Evolutionary conservation across 192 early-diverging fungal species (phyloP).

Genomic region (Funneliformis geosporum): DNA sequence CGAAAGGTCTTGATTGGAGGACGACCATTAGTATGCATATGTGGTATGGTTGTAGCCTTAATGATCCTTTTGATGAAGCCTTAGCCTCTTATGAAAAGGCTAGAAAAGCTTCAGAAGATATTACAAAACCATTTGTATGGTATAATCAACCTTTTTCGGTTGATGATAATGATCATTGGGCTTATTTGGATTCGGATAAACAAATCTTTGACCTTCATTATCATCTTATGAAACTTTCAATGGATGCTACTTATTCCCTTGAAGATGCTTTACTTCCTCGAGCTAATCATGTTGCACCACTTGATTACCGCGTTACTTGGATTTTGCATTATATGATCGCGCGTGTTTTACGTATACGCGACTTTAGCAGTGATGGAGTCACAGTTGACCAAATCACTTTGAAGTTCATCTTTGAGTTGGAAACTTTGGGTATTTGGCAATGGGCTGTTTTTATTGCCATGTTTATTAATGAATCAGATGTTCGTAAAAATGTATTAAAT

Average conservation of each 20-base stretch:
- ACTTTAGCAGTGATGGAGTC: constrained; percentile 22
- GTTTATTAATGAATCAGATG: constrained; percentile 54
- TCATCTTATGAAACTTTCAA: constrained; percentile 71
- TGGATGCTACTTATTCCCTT: constrained; percentile 49
- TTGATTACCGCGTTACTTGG: constrained; percentile 73
- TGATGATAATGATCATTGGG: background rate
- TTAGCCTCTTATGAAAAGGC: constrained; percentile 37
- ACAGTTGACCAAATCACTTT: constrained; percentile 57
- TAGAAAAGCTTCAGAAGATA: constrained; percentile 20
- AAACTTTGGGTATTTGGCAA: constrained; percentile 75
- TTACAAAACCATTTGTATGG: constrained; percentile 45
- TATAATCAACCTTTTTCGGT: constrained; percentile 32
- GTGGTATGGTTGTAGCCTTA: constrained; percentile 59
- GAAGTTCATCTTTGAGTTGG: constrained; percentile 69
- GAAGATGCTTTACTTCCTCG: constrained; percentile 62
- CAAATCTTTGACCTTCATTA: constrained; percentile 64
- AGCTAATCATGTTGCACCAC: constrained; percentile 54
- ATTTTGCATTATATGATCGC: constrained; percentile 51
- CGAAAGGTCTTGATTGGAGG: constrained; percentile 64
- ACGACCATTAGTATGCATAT: constrained; percentile 61
- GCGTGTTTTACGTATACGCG: constrained; percentile 18
- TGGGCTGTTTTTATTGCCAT: constrained; percentile 82
- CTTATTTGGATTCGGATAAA: constrained; percentile 4
- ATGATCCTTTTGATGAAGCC: constrained; percentile 37
- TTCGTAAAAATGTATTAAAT: constrained; percentile 24